These are phyloP conservation scores for Calocybe cyanea DNA, from an alignment of 768 basidiomycete genomes.

Conservation along the genomic window DNA sequence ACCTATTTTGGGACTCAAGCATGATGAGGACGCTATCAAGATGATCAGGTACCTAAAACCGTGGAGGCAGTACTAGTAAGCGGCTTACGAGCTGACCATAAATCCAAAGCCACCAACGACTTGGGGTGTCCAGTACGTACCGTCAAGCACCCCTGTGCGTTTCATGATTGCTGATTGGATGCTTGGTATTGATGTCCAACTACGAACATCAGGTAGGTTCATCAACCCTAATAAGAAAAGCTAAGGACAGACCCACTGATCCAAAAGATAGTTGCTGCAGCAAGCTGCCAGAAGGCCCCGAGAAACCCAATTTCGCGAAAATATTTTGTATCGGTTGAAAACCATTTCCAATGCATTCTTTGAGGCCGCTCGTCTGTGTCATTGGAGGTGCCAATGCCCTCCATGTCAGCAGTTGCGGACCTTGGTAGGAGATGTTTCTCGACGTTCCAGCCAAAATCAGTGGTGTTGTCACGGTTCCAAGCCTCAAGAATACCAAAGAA, in stretches of 20 bases:
- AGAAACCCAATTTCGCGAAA: slow-evolving; percentile 45
- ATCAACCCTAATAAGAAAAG: slow-evolving; percentile 4
- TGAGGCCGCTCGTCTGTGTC: background rate
- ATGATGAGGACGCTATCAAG: slow-evolving; percentile 31
- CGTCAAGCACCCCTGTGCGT: slow-evolving; percentile 31
- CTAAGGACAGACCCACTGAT: slow-evolving; percentile 36
- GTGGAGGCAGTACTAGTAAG: background rate
- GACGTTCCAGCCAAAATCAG: slow-evolving; percentile 33
- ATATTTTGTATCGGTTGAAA: slow-evolving; percentile 31
- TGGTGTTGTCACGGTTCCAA: slow-evolving; percentile 41
- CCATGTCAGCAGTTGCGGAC: background rate
- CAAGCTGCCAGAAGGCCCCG: slow-evolving; percentile 47
- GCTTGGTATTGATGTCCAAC: slow-evolving; percentile 33
- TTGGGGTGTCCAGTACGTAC: slow-evolving; percentile 60
- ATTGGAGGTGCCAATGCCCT: background rate
- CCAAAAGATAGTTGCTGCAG: slow-evolving; percentile 62
- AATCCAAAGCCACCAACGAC: slow-evolving; percentile 61
- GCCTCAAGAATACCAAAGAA: slow-evolving; percentile 53
- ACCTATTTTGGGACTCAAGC: slow-evolving; percentile 49
- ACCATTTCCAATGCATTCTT: slow-evolving; percentile 31
- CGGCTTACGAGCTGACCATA: slow-evolving; percentile 42
- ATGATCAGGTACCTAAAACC: background rate
- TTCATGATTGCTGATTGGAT: slow-evolving; percentile 29
- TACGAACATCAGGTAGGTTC: slow-evolving; percentile 5
- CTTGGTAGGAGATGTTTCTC: slow-evolving; percentile 13